Conservation (phyloP, 441 rosid genomes). For the Erodium trifolium region DNA sequence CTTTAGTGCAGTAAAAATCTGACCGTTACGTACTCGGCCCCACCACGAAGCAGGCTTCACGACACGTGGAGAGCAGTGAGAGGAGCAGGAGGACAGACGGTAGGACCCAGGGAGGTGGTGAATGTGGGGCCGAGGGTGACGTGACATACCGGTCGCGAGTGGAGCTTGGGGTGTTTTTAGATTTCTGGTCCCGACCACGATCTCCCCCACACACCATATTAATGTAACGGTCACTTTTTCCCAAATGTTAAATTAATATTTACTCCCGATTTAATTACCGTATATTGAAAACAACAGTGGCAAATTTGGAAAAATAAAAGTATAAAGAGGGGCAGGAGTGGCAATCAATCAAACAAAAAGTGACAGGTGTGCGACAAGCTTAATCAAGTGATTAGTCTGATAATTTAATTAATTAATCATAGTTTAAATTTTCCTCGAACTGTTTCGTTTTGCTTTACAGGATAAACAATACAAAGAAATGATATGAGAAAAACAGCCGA, state of each 20-base stretch:
- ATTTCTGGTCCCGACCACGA: slow-evolving; percentile 31
- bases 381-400: not conserved
- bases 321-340: not conserved
- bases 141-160: slow-evolving; percentile 13
- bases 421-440: not conserved
- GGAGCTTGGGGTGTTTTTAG: not conserved
- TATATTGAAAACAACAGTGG: not conserved
- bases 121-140: slow-evolving; percentile 15
- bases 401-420: not conserved
- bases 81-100: not conserved
- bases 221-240: no score
- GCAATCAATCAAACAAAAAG: not conserved
- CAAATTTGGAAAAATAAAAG: no score
- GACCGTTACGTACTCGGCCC: slow-evolving; percentile 9
- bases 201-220: not conserved
- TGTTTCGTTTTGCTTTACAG: not conserved
- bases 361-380: not conserved
- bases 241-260: no score
- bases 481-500: no score
- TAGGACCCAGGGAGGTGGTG: no score
- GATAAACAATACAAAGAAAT: not conserved
- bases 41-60: no score
- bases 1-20: not conserved
- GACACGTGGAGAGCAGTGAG: not conserved
- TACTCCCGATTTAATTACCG: no score